Conservation (phyloP, 2,329 filamentous ascomycete genomes). For the Elsinoe fawcettii region DNA sequence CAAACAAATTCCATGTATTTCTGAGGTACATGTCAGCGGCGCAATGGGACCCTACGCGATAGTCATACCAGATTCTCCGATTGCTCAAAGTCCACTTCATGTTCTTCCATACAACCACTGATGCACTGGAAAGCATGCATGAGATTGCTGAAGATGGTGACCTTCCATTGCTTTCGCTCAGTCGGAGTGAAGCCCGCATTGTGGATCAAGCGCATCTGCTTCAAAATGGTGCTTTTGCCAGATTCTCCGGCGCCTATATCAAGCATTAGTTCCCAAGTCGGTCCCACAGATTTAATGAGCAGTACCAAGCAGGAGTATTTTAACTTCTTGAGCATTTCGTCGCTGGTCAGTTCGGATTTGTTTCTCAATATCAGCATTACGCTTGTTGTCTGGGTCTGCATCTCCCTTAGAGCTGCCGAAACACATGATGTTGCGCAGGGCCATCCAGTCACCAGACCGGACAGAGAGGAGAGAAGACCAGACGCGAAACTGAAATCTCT, state of each 20-base stretch:
- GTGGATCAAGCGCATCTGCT: slow-evolving; percentile 99
- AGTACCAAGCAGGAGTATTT: slow-evolving; percentile 82
- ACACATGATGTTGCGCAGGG: slow-evolving; percentile 38
- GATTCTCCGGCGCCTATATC: slow-evolving; percentile 80
- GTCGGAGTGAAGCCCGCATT: slow-evolving; percentile 81
- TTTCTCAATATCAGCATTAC: slow-evolving; percentile 71
- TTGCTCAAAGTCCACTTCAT: slow-evolving; percentile 69
- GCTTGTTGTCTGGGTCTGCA: slow-evolving; percentile 40
- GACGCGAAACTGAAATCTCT: background rate
- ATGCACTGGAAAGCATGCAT: slow-evolving; percentile 87
- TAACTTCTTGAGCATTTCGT: slow-evolving; percentile 76
- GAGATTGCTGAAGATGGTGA: slow-evolving; percentile 92
- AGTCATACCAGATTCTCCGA: slow-evolving; percentile 66
- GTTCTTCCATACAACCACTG: slow-evolving; percentile 81
- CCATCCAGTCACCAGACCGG: slow-evolving; percentile 14
- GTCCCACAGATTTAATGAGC: slow-evolving; percentile 1
- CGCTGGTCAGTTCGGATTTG: slow-evolving; percentile 81
- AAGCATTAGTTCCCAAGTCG: background rate
- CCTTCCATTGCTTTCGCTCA: slow-evolving; percentile 88
- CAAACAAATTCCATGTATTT: slow-evolving; percentile 70
- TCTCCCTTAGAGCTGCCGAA: slow-evolving; percentile 40
- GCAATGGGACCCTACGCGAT: background rate
- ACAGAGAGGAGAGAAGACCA: background rate
- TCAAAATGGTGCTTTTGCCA: slow-evolving; percentile 92
- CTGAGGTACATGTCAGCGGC: slow-evolving; percentile 30